Evolutionary conservation across 2,329 filamentous ascomycete genomes (phyloP), one percentile per base, ranked within the genome.

Genomic region (Lasiodiplodia citricola): DNA sequence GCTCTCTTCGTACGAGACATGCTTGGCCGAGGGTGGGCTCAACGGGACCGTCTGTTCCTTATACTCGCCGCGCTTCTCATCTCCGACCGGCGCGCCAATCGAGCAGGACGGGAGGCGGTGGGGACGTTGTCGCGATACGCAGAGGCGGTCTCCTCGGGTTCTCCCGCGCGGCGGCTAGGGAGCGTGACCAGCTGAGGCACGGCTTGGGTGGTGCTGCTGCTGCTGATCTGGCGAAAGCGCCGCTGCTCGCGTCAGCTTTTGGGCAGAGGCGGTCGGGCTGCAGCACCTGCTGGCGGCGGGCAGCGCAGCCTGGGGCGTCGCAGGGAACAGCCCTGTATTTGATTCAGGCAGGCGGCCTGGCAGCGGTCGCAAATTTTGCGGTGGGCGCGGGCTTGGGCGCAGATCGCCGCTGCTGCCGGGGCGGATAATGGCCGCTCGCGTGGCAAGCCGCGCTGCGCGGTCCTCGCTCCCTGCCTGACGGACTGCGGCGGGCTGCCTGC

Each of bases 211-310:
- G n/a, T 23, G 56, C n/a, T 41, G 37, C n/a, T 63, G 58, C 58
- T 51, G 58, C 58, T 63, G 58, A 63, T 63, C 58, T 63, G 58
- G 58, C 58, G 58, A 63, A 51, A 63, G 58, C 58, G 58, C 58
- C 58, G 58, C 58, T 63, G 58, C 58, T 63, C 58, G 58, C 58
- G 58, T 63, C 58, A 63, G 58, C 58, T 51, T 51, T 63, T 63
- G 58, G 58, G 58, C 58, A 63, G 60, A 64, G 60, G 58, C 58
- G 44, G 60, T 64, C 60, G 60, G 60, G 60, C 60, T 64, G 47
- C 60, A 64, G 60, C 44, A 3, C 25, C 25, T 25, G 25, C 56
- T 44, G 56, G 37, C 56, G 37, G 37, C n/a, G n/a, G n/a, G n/a
- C n/a, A n/a, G n/a, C n/a, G n/a, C 58, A 64, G 44, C 44, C 44